Evolutionary conservation across 345 rosid genomes (phyloP), one percentile per base, ranked within the genome.

Genomic region (Theobroma cacao): DNA sequence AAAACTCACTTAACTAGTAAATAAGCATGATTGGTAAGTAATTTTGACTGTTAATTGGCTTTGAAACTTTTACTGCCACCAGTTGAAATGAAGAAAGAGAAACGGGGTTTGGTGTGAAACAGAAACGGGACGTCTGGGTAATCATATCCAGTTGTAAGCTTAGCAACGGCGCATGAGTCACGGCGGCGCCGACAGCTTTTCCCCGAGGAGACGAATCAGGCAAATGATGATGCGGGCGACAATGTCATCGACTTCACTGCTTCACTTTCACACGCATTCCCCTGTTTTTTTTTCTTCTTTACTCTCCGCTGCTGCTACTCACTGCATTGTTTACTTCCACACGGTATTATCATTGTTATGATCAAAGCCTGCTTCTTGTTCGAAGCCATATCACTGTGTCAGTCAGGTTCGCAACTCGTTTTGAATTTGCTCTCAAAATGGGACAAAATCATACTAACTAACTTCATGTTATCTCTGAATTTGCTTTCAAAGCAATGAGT

Each of bases 181-280:
- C 86, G 86, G 80, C 83, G 83, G 83, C 86, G 83, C 80, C 84
- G 48, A 68, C 79, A 80, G 77, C 74, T 59, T 76, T 75, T 41
- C 38, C 33, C 26, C 53, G 38, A 17, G 26, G 4, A 60, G 17
- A 30, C 18, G 20, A 58, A 18, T 50, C 47, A 62, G 69, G 66
- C 45, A 45, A 17, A 47, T 47, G 58, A 22, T 47, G 38, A 41
- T 24, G 8, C 12, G 6, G 36, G 77, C 80, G 85, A 80, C 82
- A 63, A 59, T 41, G 18, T 24, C 5, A 24, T 67, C 11, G 53
- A 41, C 50, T 64, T 67, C 75, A 53, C 62, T 41, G 43, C 43
- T 75, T 60, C 60, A 47, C 61, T 83, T 65, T 66, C 76, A 58
- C 68, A 5, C 53, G 61, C 45, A 33, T 71, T 71, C 18, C 20